Percentiles rank a stretch among this genome's conserved stretches.
Evolutionary conservation across 1,284 basidiomycete species (phyloP).

Genomic region (Ganoderma multipileum): DNA sequence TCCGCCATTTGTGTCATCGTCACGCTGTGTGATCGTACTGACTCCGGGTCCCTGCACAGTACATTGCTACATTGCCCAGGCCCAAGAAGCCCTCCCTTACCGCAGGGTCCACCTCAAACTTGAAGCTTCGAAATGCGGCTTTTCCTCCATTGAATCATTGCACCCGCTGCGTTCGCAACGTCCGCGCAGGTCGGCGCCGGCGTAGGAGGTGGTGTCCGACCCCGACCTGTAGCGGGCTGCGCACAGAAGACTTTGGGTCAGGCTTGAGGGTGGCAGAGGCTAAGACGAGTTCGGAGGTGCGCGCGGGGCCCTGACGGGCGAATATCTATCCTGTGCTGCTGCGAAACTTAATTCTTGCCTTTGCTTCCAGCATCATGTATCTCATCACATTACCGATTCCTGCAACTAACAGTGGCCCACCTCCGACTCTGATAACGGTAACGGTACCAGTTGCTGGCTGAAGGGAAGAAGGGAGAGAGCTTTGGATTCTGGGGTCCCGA

Average conservation of each 20-base stretch:
- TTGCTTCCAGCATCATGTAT: not conserved
- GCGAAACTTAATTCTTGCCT: not conserved
- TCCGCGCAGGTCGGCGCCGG: conserved; percentile 6
- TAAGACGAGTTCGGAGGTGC: not conserved
- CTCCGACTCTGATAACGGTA: too few relatives aligned
- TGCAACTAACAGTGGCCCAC: too few relatives aligned
- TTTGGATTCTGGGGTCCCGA: not conserved
- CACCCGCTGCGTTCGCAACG: not conserved
- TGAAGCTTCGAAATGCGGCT: not conserved
- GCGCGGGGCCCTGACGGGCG: not conserved
- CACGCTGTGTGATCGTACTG: not conserved
- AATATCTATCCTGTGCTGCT: too few relatives aligned
- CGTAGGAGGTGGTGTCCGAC: not conserved
- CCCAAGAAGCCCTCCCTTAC: not conserved
- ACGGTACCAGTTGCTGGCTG: too few relatives aligned
- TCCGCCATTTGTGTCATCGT: not conserved
- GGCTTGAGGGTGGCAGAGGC: not conserved
- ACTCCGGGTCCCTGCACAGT: not conserved
- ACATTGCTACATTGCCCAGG: not conserved
- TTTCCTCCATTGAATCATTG: not conserved
- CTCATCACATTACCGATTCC: not conserved
- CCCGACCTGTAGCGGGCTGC: not conserved
- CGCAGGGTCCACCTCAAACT: not conserved
- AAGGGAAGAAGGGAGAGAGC: too few relatives aligned
- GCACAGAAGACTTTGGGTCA: not conserved